Evolutionary conservation across 2,329 filamentous ascomycete species (phyloP).

Genomic region (Aspergillus sp.): DNA sequence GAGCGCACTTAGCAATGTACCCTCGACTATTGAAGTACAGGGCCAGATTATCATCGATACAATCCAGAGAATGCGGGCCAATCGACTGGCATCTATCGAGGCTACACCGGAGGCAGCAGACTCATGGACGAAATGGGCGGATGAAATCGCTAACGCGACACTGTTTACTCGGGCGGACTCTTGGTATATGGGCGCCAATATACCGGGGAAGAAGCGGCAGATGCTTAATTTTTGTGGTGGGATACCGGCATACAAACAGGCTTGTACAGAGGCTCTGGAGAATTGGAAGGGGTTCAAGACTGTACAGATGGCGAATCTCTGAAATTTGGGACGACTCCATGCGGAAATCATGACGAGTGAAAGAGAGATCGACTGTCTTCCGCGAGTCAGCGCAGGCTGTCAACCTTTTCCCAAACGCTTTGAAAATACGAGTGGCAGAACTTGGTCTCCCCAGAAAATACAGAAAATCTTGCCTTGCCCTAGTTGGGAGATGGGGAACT

Average conservation of each 20-base stretch:
- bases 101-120: constrained; percentile 49
- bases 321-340: not conserved
- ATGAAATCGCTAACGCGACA: constrained; percentile 48
- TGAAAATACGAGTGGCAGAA: too few species aligned
- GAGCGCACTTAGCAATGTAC: constrained; percentile 58
- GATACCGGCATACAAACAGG: constrained; percentile 6
- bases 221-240: constrained; percentile 15
- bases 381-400: too few species aligned
- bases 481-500: too few species aligned
- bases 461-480: too few species aligned
- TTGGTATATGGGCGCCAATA: constrained; percentile 29
- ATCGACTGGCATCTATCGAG: constrained; percentile 55
- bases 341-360: too few species aligned
- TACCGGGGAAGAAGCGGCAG: constrained; percentile 24
- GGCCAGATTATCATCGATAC: constrained; percentile 57
- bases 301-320: not conserved
- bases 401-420: too few species aligned
- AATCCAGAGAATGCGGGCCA: constrained; percentile 52
- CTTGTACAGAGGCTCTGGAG: constrained; percentile 2
- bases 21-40: constrained; percentile 56
- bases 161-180: constrained; percentile 49
- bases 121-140: constrained; percentile 54
- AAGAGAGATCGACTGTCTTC: too few species aligned
- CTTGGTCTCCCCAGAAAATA: too few species aligned
- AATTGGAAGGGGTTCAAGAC: constrained; percentile 6